Base-by-base conservation (phyloP, 2,329 filamentous ascomycete genomes). In the Diaporthe sp. region DNA sequence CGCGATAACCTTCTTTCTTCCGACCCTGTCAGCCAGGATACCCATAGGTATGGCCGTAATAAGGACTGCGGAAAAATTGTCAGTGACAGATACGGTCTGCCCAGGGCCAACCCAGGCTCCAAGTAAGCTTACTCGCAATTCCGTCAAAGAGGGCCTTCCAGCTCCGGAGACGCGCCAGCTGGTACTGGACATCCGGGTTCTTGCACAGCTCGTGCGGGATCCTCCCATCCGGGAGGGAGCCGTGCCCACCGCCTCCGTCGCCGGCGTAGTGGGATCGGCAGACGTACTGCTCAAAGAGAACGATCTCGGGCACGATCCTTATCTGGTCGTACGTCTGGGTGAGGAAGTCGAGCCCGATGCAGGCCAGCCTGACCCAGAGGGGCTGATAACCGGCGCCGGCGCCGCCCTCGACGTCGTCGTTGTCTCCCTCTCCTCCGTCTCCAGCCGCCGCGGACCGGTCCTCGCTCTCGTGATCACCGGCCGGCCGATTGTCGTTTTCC, bases 271-370 rank as follows among this genome's bases (percentile, higher is more conserved):
- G n/a, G 5, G 75, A 55, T 30, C 42, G 52, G 64, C 75, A 76
- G 10, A 76, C 52, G 22, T 52, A 76, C 58, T 73, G 68, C 35
- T 76, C 75, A 35, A 76, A 76, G 25, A 76, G 64, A n/a, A 58
- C 75, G 25, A 76, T 75, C 60, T 76, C 75, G 19, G 75, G 75
- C n/a, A 76, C 75, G 54, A 76, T 76, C 50, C 75, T 72, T 42
- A 76, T 75, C 69, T 76, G 75, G 42, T 76, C 75, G 57, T 76
- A 76, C 1, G 73, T 74, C 73, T 76, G 72, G 1, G 73, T 76
- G 22, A 76, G 61, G 30, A 76, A 76, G 42, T 76, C 73, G 55
- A 76, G 72, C 4, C 74, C 61, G 33, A 76, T 75, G 19, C 72
- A 74, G 45, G 75, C 75, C 40, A 76, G 75, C 54, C 75, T 64